phyloP scores from a whole-genome alignment of 495 filamentous ascomycete genomes.

The Tuber magnatum region DNA sequence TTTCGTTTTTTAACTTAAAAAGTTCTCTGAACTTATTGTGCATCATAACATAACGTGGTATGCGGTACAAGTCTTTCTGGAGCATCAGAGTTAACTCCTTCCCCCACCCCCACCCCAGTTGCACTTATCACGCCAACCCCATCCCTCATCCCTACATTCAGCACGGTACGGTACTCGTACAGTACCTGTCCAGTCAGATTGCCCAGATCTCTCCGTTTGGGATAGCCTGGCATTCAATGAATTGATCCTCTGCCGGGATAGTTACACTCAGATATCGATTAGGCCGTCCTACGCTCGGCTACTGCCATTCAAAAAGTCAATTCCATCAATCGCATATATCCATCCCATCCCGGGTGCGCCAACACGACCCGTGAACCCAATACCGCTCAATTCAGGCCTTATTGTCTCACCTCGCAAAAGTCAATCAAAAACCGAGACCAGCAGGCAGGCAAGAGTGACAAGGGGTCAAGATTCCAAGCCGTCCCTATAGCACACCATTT shows the following conservation, averaged over 20 bases:
- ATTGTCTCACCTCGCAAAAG: constrained; percentile 34
- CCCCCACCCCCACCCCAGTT: constrained; percentile 13
- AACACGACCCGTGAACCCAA: constrained; percentile 37
- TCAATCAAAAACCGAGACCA: constrained; percentile 38
- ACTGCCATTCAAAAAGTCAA: constrained; percentile 29
- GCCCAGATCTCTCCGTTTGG: constrained; percentile 27
- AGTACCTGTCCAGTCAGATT: constrained; percentile 18
- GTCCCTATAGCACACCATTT: constrained; percentile 14
- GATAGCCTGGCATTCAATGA: constrained; percentile 18
- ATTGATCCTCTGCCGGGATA: constrained; percentile 36
- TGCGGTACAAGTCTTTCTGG: not conserved
- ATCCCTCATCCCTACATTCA: constrained; percentile 18
- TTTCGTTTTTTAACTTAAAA: not conserved
- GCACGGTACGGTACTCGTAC: constrained; percentile 9
- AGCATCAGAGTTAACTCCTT: constrained; percentile 22
- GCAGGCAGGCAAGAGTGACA: constrained; percentile 29
- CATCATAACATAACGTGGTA: not conserved
- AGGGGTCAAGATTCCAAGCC: constrained; percentile 21
- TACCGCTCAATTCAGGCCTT: constrained; percentile 35
- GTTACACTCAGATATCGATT: constrained; percentile 34
- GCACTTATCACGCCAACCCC: constrained; percentile 28
- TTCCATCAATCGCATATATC: constrained; percentile 31
- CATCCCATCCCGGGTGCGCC: constrained; percentile 27
- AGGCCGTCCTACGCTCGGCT: constrained; percentile 34
- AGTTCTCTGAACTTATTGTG: not conserved